Base-by-base conservation (phyloP, 331 rosid genomes). In the Pyracantha coccinea region DNA sequence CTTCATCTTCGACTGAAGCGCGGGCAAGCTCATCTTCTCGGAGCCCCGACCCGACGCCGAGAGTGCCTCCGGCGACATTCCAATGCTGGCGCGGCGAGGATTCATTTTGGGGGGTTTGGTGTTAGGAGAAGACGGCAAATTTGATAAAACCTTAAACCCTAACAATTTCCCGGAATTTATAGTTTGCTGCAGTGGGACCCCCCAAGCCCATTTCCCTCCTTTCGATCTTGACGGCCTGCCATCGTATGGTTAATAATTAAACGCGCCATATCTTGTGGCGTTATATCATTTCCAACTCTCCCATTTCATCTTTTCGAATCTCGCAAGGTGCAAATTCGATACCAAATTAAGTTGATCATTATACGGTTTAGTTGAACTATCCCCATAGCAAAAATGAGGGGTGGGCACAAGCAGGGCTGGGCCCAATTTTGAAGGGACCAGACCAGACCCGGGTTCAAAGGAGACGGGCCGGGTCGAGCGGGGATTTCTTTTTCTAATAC, bases 61-160 rank as follows among this genome's bases (percentile, higher is more conserved):
- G 14, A 89, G 54, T 0, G 86, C 28, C 63, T 86, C 96, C 72
- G 76, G 74, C 11, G 77, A 60, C 14, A 52, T 8, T 15, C 78
- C 85, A 16, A 71, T 32, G 33, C 33, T 59, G 29, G 19, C 52
- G 53, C 17, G 79, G 62, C 33, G 78, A 20, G 79, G 9, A 66
- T 64, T 45, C 88, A 80, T 85, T 23, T 70, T 5, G 1, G 64
- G 66, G 66, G 66, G 7, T 53, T 53, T 28, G 6, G 64, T n/a
- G 16, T n/a, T 53, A 4, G 21, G 50, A 33, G 47, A 23, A 19
- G 41, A 23, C 4, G 10, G 24, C 2, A 5, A 8, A 19, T 0
- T 29, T 55, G 65, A 29, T 13, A 14, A 28, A 25, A n/a, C 65
- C 66, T 60, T 62, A 28, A 72, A 72, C 76, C 76, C 76, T 33